A percentile compares a stretch with the other conserved stretches of the same genome.
phyloP scores from a whole-genome alignment of 805 yeast species.

The Pichia insulana region DNA sequence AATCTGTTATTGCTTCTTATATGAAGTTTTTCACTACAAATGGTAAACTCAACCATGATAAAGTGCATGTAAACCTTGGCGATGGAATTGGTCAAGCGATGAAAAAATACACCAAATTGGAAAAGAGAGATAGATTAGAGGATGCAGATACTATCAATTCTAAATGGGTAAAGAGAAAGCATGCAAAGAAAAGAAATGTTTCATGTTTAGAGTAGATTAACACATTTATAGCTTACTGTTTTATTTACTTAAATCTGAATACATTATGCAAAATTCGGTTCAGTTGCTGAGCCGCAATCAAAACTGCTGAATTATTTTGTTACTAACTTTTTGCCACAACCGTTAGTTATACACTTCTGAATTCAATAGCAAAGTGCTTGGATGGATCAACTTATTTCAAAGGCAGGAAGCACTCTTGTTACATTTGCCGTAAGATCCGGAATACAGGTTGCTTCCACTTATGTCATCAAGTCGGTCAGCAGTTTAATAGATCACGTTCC shows the following conservation, averaged over 20 bases:
- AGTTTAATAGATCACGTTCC: conserved; percentile 48
- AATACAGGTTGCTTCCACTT: conserved; percentile 63
- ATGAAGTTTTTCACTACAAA: conserved; percentile 32
- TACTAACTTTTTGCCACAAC: too few relatives aligned
- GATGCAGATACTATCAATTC: conserved; percentile 63
- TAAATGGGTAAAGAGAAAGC: conserved; percentile 42
- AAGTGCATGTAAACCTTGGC: conserved; percentile 43
- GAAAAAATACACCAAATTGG: conserved; percentile 48
- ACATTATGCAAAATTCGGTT: too few relatives aligned
- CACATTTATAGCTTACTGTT: too few relatives aligned
- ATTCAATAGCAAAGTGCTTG: not conserved
- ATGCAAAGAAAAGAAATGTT: conserved; percentile 10
- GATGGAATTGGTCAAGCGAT: conserved; percentile 66
- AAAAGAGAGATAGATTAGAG: conserved; percentile 49
- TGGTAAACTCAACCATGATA: conserved; percentile 23
- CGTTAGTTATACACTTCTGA: too few relatives aligned
- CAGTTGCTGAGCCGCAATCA: too few relatives aligned
- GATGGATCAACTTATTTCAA: conserved; percentile 35
- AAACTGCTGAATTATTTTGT: too few relatives aligned
- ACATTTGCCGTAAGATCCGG: conserved; percentile 74
- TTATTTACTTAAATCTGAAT: too few relatives aligned
- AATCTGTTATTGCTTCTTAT: conserved; percentile 42
- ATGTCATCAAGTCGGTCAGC: conserved; percentile 58
- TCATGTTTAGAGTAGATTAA: too few relatives aligned
- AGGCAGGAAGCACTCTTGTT: conserved; percentile 71